Conservation (phyloP, 331 rosid genomes). For the Quercus lobata region DNA sequence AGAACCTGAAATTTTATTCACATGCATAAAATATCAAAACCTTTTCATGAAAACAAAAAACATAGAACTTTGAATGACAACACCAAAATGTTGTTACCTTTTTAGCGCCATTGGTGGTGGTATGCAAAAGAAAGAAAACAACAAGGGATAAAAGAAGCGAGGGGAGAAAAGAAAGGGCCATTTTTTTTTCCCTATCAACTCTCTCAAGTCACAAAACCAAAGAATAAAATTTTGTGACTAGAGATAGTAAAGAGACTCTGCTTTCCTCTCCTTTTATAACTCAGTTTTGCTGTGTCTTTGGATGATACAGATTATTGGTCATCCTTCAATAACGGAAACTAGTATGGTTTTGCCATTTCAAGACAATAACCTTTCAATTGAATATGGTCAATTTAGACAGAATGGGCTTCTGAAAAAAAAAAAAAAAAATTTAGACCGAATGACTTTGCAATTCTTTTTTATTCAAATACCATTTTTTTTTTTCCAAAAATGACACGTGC, state of each 20-base stretch:
- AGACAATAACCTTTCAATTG: not conserved
- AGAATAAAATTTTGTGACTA: too few relatives aligned
- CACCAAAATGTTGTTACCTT: too few relatives aligned
- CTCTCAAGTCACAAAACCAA: not conserved
- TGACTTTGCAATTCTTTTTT: too few relatives aligned
- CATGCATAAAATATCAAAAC: too few relatives aligned
- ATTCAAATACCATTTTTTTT: not conserved
- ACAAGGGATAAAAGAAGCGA: conserved; percentile 14
- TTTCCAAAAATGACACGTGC: not conserved
- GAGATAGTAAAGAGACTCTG: not conserved
- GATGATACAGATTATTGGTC: not conserved
- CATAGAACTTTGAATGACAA: too few relatives aligned
- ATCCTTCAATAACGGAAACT: not conserved
- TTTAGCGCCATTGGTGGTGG: too few relatives aligned
- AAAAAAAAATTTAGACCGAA: too few relatives aligned
- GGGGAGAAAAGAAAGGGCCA: conserved; percentile 8
- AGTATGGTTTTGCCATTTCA: not conserved
- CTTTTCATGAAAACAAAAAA: too few relatives aligned
- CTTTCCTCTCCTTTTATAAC: conserved; percentile 12
- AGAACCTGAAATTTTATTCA: too few relatives aligned
- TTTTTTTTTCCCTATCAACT: not conserved
- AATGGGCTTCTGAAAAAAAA: too few relatives aligned
- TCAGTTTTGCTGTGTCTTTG: not conserved
- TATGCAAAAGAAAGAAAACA: too few relatives aligned
- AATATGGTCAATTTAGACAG: too few relatives aligned